Evolutionary conservation across 345 rosid species (phyloP).

Genomic region (Citrus medica): DNA sequence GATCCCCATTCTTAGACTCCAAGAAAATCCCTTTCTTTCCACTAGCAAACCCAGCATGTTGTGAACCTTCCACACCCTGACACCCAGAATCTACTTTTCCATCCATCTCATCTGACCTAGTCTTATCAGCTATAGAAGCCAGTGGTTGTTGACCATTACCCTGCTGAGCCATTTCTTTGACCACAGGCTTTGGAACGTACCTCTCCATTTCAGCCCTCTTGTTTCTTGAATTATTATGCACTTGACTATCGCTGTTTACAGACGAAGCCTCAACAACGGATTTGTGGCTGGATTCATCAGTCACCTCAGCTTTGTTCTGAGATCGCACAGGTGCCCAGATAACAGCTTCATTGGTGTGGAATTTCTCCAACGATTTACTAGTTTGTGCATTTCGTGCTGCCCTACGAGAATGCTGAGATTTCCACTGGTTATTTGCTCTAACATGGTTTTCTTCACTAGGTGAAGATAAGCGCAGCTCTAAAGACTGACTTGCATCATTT

Average conservation of each 20-base stretch:
- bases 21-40: slow-evolving; percentile 34
- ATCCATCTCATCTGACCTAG: slow-evolving; percentile 25
- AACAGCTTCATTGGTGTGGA: slow-evolving; percentile 51
- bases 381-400: slow-evolving; percentile 44
- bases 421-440: slow-evolving; percentile 55
- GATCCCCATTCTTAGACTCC: slow-evolving; percentile 53
- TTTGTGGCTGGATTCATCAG: slow-evolving; percentile 46
- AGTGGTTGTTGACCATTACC: slow-evolving; percentile 40
- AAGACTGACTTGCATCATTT: slow-evolving; percentile 42
- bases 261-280: slow-evolving; percentile 36
- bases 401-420: slow-evolving; percentile 66
- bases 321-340: slow-evolving; percentile 86
- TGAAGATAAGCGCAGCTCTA: slow-evolving; percentile 42
- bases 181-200: slow-evolving; percentile 79
- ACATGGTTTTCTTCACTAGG: slow-evolving; percentile 50
- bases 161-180: slow-evolving; percentile 84
- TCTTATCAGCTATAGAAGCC: slow-evolving; percentile 35
- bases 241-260: slow-evolving; percentile 47
- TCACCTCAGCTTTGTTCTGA: slow-evolving; percentile 54
- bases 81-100: slow-evolving; percentile 33
- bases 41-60: slow-evolving; percentile 26
- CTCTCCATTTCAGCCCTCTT: slow-evolving; percentile 94
- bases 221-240: slow-evolving; percentile 54
- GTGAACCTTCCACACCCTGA: slow-evolving; percentile 31
- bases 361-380: slow-evolving; percentile 54